phyloP scores from a whole-genome alignment of 441 rosid species.

The Caryocar brasiliense region DNA sequence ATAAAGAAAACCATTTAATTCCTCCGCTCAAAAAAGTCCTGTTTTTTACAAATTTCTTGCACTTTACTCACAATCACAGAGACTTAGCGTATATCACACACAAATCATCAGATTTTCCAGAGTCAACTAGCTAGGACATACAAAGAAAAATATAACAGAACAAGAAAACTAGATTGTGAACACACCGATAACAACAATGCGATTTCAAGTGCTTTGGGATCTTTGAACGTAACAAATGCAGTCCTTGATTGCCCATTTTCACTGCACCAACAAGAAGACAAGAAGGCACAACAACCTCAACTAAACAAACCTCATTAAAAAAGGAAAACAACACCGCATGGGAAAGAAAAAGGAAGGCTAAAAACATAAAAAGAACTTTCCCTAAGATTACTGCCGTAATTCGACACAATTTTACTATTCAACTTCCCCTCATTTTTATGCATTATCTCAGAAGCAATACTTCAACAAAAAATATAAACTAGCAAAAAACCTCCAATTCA shows the following conservation, averaged over 20 bases:
- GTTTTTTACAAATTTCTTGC: conserved; percentile 1
- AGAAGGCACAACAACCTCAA: neutral
- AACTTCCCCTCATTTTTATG: no score
- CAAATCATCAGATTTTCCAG: conserved; percentile 1
- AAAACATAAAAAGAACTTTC: neutral
- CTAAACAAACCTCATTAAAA: conserved; percentile 3
- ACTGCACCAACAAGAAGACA: conserved; percentile 24
- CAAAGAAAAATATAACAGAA: neutral
- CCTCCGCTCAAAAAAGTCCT: neutral
- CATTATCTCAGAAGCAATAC: no score
- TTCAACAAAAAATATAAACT: no score
- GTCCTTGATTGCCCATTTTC: conserved; percentile 45
- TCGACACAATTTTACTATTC: no score
- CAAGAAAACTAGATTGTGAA: neutral
- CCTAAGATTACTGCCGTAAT: no score
- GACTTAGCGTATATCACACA: neutral
- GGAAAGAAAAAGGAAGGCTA: neutral
- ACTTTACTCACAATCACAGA: neutral
- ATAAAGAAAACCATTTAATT: conserved; percentile 7
- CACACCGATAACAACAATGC: conserved; percentile 80
- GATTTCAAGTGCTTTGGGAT: conserved; percentile 83
- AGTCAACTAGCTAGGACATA: neutral
- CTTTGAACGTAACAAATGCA: conserved; percentile 79
- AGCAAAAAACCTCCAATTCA: no score
- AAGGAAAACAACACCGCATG: neutral